A percentile compares a stretch with the other conserved stretches of the same genome.
Conservation (phyloP, 75 land plant species). For the Gnetum montanum region DNA sequence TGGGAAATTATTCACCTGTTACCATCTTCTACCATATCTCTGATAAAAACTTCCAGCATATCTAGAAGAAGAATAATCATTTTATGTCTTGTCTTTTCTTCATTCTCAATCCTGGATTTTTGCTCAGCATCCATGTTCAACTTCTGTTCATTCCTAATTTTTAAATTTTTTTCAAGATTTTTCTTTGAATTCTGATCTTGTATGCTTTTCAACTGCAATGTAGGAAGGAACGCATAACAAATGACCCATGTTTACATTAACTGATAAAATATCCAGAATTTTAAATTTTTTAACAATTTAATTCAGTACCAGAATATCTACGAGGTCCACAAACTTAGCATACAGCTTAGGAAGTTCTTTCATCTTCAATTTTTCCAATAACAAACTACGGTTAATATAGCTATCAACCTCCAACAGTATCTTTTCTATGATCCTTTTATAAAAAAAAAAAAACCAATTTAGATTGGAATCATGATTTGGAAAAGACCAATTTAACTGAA, state of each 20-base stretch:
- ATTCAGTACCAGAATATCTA: slow-evolving; percentile 55
- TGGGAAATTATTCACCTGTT: slow-evolving; percentile 23
- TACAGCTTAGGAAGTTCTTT: slow-evolving; percentile 61
- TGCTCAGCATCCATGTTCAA: no score
- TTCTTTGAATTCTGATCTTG: slow-evolving; percentile 14
- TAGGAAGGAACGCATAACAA: neutral
- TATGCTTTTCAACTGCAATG: neutral
- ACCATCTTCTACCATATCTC: slow-evolving; percentile 59
- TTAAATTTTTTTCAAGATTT: no score
- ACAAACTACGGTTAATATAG: slow-evolving; percentile 22
- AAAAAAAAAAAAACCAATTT: neutral
- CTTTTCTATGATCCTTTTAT: slow-evolving; percentile 13
- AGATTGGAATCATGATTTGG: neutral
- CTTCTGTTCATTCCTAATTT: no score
- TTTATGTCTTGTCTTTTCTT: slow-evolving; percentile 15
- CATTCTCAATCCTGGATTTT: slow-evolving; percentile 13
- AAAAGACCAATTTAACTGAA: neutral
- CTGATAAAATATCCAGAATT: neutral
- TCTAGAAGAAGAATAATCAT: slow-evolving; percentile 76
- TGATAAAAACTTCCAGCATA: slow-evolving; percentile 69
- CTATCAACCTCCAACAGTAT: slow-evolving; percentile 45
- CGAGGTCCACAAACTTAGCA: slow-evolving; percentile 59
- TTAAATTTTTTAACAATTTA: neutral
- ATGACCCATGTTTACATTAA: neutral
- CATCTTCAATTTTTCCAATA: slow-evolving; percentile 46